Base-by-base conservation (phyloP, 2,329 filamentous ascomycete species). In the Apiospora arundinis region DNA sequence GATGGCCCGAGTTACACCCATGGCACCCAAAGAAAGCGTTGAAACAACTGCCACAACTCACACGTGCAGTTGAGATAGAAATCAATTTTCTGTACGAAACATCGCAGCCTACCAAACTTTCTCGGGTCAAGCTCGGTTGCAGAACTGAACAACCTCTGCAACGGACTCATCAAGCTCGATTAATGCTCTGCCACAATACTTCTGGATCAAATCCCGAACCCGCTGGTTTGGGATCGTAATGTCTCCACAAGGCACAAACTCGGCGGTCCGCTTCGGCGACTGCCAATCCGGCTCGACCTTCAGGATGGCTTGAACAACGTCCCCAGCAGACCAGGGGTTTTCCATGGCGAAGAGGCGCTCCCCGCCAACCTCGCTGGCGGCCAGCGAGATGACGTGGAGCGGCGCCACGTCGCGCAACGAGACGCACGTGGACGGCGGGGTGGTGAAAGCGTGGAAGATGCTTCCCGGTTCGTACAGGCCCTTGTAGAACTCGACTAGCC, bases 341-440 rank as follows among this genome's bases (percentile, higher is more conserved):
- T 60, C 28, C 16, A 60, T 60, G 52, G 52, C 52, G 28, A 60
- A 60, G 16, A 37, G 21, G 18, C 52, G 52, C 52, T 60, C 52
- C 18, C 28, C 52, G 52, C 18, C 37, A 3, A 60, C 28, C 52
- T 60, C 52, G 16, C 28, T 60, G 16, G 52, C 28, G 3, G 56
- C 56, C 4, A 63, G 56, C 9, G 56, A 63, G 18, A 63, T 40
- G 9, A 63, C 5, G 16, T 63, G 56, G 32, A 63, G 32, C 1
- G 56, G 9, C 9, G 56, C 56, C 56, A 63, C 56, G 21, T 63
- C 56, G 2, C 56, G 56, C 4, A 63, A 18, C 8, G 56, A 28
- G 32, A 63, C 56, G 56, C 18, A 63, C n/a, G 56, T 63, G 56
- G 32, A 40, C 18, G 56, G 56, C 28, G 56, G 56, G 21, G 40